Base-by-base conservation (phyloP, 352 stramenopile species). In the Globisporangium abappressorium region DNA sequence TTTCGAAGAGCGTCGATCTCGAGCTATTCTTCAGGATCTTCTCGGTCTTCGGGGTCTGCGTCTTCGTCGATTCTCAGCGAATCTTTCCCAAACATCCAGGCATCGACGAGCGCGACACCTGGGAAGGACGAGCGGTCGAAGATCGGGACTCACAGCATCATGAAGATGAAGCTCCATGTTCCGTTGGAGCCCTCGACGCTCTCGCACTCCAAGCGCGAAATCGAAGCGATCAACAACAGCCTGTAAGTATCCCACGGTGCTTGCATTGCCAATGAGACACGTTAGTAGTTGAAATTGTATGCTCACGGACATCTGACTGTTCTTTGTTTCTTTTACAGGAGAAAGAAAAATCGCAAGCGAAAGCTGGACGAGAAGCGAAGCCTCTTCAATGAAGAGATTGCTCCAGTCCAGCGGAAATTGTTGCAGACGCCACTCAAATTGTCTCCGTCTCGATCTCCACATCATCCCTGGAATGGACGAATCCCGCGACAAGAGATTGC, bases 181-280 rank as follows among this genome's bases (percentile, higher is more conserved):
- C 74, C 79, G 11, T 86, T 86, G 41, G 82, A 83, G 46, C 26
- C 75, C 0, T 82, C 75, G n/a, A 65, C 72, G 30, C 62, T 72
- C 14, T 79, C 74, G 41, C 76, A 89, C 41, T 76, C 80, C 2
- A 87, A 87, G 47, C 81, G 82, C 22, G 80, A 92, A 34, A 88
- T 94, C 15, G 79, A 91, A 47, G 80, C 84, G 2, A 95, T 95
- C 70, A 95, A 95, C 70, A 90, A 93, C 66, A 92, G 79, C 41
- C 70, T 95, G 84, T 91, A 78, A 30, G 70, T 75, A 15, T 60
- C 34, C n/a, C 14, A 18, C 12, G 15, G 7, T 43, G 60, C 7
- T 65, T 8, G 3, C 22, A 18, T 30, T 43, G 26, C 2, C 12
- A 18, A 51, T 24, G 8, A 22, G 7, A 49, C 14, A 49, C 41